phyloP scores from a whole-genome alignment of 1,139 yeast genomes.

The Debaryomyces singareniensis region DNA sequence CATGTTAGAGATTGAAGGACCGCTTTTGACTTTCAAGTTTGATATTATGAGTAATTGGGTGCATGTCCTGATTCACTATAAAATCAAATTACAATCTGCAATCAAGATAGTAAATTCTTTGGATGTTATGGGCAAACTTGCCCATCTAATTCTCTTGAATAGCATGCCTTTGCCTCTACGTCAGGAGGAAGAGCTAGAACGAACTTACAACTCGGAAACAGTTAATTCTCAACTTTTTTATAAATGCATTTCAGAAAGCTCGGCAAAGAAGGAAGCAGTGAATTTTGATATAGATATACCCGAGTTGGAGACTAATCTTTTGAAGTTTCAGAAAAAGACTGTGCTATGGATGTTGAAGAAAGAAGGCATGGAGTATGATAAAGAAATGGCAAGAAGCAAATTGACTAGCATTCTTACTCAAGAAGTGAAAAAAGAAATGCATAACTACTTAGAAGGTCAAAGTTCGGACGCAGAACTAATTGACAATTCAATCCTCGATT shows the following conservation, averaged over 20 bases:
- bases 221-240: conserved; percentile 27
- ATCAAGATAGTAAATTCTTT: conserved; percentile 10
- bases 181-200: conserved; percentile 1
- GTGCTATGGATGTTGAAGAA: conserved; percentile 57
- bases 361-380: conserved; percentile 47
- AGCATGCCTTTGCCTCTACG: conserved; percentile 6
- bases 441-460: conserved; percentile 1
- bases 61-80: conserved; percentile 6
- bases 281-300: conserved; percentile 33
- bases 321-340: conserved; percentile 58
- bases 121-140: conserved; percentile 7
- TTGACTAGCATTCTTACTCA: conserved; percentile 12
- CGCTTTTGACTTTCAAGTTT: conserved; percentile 7
- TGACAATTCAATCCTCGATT: conserved; percentile 11
- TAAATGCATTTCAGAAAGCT: conserved; percentile 26
- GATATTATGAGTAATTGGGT: conserved; percentile 6
- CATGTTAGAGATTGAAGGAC: conserved; percentile 7
- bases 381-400: conserved; percentile 16
- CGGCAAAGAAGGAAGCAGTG: conserved; percentile 14
- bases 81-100: conserved; percentile 9
- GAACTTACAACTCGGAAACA: conserved; percentile 5
- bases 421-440: conserved; percentile 5
- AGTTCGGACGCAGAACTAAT: conserved; percentile 6
- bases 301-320: conserved; percentile 41
- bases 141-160: conserved; percentile 5